phyloP scores from a whole-genome alignment of 805 yeast species.

The Pichia sporocuriosa region DNA sequence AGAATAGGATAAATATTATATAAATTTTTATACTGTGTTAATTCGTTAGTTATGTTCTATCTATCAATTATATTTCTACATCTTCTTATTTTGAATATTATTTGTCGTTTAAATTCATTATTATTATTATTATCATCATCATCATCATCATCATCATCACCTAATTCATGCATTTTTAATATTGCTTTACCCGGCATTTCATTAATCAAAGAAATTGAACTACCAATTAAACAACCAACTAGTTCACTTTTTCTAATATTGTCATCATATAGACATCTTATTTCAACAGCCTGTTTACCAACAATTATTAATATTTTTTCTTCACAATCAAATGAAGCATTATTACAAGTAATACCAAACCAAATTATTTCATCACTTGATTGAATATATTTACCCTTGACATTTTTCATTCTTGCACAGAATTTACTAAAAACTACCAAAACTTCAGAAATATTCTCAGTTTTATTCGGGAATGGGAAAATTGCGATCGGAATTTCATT shows the following conservation, averaged over 20 bases:
- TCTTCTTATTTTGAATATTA: conserved; percentile 8
- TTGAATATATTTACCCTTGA: conserved; percentile 18
- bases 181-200: conserved; percentile 25
- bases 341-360: conserved; percentile 22
- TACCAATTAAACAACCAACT: conserved; percentile 23
- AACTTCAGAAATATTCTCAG: conserved; percentile 20
- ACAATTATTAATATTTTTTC: conserved; percentile 20
- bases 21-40: neutral
- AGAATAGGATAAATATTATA: conserved; percentile 5
- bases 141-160: too few species aligned
- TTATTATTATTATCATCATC: too few species aligned
- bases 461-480: conserved; percentile 20
- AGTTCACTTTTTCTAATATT: conserved; percentile 18
- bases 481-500: conserved; percentile 24
- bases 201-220: conserved; percentile 20
- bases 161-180: conserved; percentile 15
- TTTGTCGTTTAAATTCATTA: conserved; percentile 6
- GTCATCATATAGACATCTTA: conserved; percentile 21
- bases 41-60: neutral
- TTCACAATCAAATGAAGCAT: conserved; percentile 25
- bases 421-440: conserved; percentile 25
- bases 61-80: neutral
- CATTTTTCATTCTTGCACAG: conserved; percentile 23
- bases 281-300: conserved; percentile 23
- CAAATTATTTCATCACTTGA: conserved; percentile 24